These are phyloP conservation scores for Citrullus amarus DNA, from an alignment of 306 rosid genomes.

Conservation along the genomic window DNA sequence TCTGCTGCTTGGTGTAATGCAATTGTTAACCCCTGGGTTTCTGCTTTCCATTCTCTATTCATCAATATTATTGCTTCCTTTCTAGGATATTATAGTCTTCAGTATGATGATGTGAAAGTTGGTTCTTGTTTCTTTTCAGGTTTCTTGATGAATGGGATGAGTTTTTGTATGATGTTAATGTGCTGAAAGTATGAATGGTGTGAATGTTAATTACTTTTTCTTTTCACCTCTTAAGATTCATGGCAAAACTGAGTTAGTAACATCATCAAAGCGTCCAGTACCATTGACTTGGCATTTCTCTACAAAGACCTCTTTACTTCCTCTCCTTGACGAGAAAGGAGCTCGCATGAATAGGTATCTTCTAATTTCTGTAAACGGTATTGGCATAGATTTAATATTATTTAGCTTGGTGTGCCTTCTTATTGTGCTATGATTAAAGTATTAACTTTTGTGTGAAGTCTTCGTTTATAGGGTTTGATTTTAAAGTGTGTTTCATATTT, in stretches of 20 bases:
- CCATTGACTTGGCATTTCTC: slow-evolving; percentile 96
- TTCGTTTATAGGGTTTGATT: background rate
- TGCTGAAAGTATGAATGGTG: background rate
- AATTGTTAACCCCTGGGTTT: background rate
- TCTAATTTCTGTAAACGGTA: background rate
- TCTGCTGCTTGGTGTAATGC: background rate
- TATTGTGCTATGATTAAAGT: background rate
- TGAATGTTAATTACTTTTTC: background rate
- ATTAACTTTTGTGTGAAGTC: background rate
- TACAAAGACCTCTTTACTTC: slow-evolving; percentile 48
- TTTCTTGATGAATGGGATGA: slow-evolving; percentile 71
- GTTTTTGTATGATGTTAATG: slow-evolving; percentile 7
- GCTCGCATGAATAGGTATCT: slow-evolving; percentile 67
- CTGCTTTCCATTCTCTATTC: background rate
- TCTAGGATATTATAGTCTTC: background rate
- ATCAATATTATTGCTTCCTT: background rate
- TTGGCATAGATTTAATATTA: background rate
- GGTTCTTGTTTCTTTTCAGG: slow-evolving; percentile 9
- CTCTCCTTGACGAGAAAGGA: slow-evolving; percentile 82
- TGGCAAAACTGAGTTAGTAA: slow-evolving; percentile 85
- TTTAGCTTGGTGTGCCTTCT: background rate
- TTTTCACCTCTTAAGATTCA: slow-evolving; percentile 55
- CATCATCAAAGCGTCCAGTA: slow-evolving; percentile 84
- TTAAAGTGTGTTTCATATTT: background rate
- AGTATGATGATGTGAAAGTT: background rate